A percentile compares a stretch with the other conserved stretches of the same genome.
These are phyloP conservation scores for Allium sativum DNA, from an alignment of 106 monocot species.

Conservation along the genomic window DNA sequence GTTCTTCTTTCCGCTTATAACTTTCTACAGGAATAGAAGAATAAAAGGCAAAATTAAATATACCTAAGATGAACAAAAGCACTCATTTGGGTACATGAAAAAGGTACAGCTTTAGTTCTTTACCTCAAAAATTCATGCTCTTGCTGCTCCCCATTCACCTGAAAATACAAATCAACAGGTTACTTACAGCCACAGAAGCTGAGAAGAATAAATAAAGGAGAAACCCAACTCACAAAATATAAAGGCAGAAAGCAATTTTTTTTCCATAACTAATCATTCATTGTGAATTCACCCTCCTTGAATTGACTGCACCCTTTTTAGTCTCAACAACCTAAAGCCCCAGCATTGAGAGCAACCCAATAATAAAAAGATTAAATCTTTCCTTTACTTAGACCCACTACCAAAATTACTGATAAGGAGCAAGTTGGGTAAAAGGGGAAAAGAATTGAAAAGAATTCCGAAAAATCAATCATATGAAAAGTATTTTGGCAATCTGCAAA, in stretches of 20 bases:
- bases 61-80: not conserved
- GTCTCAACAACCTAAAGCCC: not conserved
- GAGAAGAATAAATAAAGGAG: not conserved
- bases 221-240: conserved; percentile 2
- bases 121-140: conserved; percentile 6
- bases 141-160: not conserved
- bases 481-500: no score
- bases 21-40: no score
- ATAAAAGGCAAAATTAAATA: no score
- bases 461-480: no score
- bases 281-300: not conserved
- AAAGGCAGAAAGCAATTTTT: not conserved
- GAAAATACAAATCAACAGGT: not conserved
- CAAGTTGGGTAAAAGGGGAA: no score
- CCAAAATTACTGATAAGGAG: no score
- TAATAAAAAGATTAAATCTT: not conserved
- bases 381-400: no score
- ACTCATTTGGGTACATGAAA: not conserved
- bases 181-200: not conserved
- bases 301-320: not conserved
- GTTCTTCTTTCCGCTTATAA: not conserved
- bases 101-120: not conserved
- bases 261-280: conserved; percentile 1
- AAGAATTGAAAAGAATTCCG: no score
- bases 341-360: conserved; percentile 2